Base-by-base conservation (phyloP, 2,329 filamentous ascomycete genomes). In the Emmonsiellopsis sp. region DNA sequence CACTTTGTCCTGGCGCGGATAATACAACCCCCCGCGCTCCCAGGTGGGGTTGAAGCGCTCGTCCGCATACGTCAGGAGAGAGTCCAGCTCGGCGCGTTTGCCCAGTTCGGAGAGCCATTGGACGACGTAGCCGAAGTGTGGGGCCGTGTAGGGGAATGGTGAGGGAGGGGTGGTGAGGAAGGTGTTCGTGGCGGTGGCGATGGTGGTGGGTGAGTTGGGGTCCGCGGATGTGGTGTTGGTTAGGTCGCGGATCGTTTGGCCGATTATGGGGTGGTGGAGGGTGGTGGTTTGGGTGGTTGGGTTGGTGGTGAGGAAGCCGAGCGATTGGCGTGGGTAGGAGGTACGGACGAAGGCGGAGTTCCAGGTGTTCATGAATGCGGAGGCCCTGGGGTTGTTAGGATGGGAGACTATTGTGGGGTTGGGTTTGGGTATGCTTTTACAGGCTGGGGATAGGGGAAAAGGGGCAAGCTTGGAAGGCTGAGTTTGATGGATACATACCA, bases 21-120 rank as follows among this genome's bases (percentile, higher is more conserved):
- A 72, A 50, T 62, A 70, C 5, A 71, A 54, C 0, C 70, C 69
- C 0, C 70, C 69, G 0, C 64, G 62, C 35, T 65, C 63, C 69
- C 69, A 71, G 0, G 56, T 61, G 0, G 69, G 67, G 2, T 55
- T 32, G 2, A 70, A 50, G 16, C 57, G 46, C 9, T 45, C 20
- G 32, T 70, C 67, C 0, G 64, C 67, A 40, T 67, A 62, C 10
- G 55, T 30, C 11, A 70, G 54, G 5, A 70, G 37, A 9, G 54
- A 59, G 4, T 58, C 30, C 13, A 64, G 51, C 48, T 60, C 60
- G 4, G 44, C 30, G 6, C 42, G 47, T 3, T 62, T 58, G 0
- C 62, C 69, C 1, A 70, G 35, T 50, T 70, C 69, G 2, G 69
- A 73, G 6, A 68, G 57, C 67, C 66, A 69, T 50, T 67, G 57